Base-by-base conservation (phyloP, 345 rosid species). In the Rhizophora apiculata region DNA sequence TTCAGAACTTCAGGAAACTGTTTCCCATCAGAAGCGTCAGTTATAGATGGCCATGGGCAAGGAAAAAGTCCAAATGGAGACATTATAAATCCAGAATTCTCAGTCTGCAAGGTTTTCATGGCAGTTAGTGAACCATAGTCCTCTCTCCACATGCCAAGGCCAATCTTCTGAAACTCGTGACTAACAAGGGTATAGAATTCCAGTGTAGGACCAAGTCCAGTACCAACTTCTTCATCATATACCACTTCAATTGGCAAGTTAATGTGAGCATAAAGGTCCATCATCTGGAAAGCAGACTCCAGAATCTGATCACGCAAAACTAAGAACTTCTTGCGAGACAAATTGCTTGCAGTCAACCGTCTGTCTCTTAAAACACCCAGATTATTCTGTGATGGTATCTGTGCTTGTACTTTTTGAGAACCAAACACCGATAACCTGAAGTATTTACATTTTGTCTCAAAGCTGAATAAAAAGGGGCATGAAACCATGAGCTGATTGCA, bases 161-260 rank as follows among this genome's bases (percentile, higher is more conserved):
- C 87, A 5, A 74, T 74, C 69, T 85, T 87, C 77, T 91, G 98
- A 85, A 91, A 87, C 81, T 87, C 98, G 43, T 79, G 89, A 79
- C 97, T 85, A 62, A 94, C 93, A 64, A 91, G 81, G 49, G 98
- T 91, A 72, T 84, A 94, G 70, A 91, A 94, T 82, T 94, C 98
- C 81, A 94, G 74, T 13, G 97, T 94, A 43, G 98, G 98, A 78
- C 98, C 98, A 73, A 94, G 97, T 72, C 98, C 98, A 20, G 96
- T 89, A 58, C 98, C 98, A 7, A 94, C 96, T 87, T 94, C 98
- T 79, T 88, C 98, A 77, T 75, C 75, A 72, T 91, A 94, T 70
- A 86, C 90, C 63, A 94, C 95, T 76, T 94, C 98, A 69, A 94
- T 69, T 24, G 88, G 87, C 48, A 79, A 87, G 68, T 85, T 91